Evolutionary conservation across 352 stramenopile species (phyloP).

Genomic region (Phytophthora cryptogea): DNA sequence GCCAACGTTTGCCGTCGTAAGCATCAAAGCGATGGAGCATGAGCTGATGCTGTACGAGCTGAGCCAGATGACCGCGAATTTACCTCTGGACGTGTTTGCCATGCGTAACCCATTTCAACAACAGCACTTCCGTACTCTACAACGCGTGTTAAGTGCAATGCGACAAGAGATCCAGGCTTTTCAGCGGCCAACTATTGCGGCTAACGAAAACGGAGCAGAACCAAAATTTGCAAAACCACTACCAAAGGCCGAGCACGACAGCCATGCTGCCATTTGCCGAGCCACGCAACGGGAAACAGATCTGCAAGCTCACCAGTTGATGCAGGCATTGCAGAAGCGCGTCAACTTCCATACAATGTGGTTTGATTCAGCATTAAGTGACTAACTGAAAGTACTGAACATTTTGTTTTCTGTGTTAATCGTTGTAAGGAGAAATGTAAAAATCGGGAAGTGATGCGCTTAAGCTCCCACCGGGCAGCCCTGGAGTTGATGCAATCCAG

Average conservation of each 20-base stretch:
- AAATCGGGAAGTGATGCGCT: not conserved
- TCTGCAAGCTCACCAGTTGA: constrained; percentile 29
- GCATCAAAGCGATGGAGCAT: constrained; percentile 18
- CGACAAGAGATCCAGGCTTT: constrained; percentile 36
- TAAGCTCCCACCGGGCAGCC: constrained; percentile 31
- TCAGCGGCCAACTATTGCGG: constrained; percentile 11
- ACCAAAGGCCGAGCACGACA: not conserved
- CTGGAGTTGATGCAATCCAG: constrained; percentile 10
- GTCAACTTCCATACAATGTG: constrained; percentile 57
- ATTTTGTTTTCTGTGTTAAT: constrained; percentile 9
- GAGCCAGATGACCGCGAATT: constrained; percentile 29
- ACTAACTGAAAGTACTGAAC: not conserved
- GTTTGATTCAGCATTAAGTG: constrained; percentile 22
- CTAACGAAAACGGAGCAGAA: not conserved
- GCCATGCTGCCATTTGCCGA: constrained; percentile 7
- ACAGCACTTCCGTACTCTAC: constrained; percentile 31
- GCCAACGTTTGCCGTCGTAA: constrained; percentile 44
- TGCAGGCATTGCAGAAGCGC: constrained; percentile 43
- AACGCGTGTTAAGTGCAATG: constrained; percentile 34
- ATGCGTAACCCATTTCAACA: constrained; percentile 48
- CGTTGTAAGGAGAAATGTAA: constrained; percentile 8
- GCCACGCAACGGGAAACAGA: constrained; percentile 36
- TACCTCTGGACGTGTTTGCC: constrained; percentile 48
- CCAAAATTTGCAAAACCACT: constrained; percentile 3
- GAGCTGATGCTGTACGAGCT: constrained; percentile 36